Percentiles rank a stretch among this genome's conserved stretches.
Conservation (phyloP, 768 basidiomycete genomes). For the Pisolithus tinctorius region DNA sequence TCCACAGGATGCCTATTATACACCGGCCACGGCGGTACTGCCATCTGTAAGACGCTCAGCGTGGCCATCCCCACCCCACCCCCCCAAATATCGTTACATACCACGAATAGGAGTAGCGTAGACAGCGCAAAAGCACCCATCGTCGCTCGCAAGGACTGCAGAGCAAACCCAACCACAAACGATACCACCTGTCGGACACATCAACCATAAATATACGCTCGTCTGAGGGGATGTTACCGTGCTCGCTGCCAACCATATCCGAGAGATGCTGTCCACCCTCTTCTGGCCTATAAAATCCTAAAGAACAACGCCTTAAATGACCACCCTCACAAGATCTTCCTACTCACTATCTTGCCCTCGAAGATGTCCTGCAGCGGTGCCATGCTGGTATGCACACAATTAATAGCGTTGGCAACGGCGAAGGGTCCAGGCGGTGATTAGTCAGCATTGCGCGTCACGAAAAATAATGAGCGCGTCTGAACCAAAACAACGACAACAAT, state of each 20-base stretch:
- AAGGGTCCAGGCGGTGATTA: neutral
- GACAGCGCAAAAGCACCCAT: constrained; percentile 17
- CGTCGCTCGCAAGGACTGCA: constrained; percentile 21
- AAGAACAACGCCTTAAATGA: neutral
- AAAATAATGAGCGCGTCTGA: neutral
- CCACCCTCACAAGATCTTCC: neutral
- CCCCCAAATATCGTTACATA: constrained; percentile 1
- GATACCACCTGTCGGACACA: constrained; percentile 18
- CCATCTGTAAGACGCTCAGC: constrained; percentile 31
- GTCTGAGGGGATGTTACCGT: constrained; percentile 8
- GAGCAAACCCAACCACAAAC: constrained; percentile 23
- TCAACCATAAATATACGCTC: neutral
- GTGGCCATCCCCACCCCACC: no score
- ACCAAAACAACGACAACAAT: constrained; percentile 4
- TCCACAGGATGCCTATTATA: constrained; percentile 53
- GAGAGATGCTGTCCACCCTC: constrained; percentile 18
- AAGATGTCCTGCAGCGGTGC: constrained; percentile 17
- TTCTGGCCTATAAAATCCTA: constrained; percentile 29
- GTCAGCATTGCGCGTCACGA: neutral
- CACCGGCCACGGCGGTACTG: constrained; percentile 66
- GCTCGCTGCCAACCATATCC: constrained; percentile 15
- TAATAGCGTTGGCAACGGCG: neutral
- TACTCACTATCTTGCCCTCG: constrained; percentile 26
- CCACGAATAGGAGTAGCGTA: constrained; percentile 17
- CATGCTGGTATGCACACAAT: constrained; percentile 11